phyloP scores from a whole-genome alignment of 1,139 yeast genomes.

The Candida freyschussii region DNA sequence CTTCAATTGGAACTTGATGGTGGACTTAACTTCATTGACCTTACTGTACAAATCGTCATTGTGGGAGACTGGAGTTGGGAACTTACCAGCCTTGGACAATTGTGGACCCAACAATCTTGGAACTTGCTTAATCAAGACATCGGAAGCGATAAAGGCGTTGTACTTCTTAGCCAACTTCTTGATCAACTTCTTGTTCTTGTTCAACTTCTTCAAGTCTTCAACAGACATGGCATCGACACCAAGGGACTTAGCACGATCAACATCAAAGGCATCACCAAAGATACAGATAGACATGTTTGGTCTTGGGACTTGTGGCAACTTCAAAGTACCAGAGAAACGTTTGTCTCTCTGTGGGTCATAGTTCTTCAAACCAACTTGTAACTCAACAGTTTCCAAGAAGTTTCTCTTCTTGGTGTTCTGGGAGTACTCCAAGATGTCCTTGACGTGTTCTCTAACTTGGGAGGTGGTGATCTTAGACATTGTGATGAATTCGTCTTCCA shows the following conservation, averaged over 20 bases:
- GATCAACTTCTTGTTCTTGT: slow-evolving; percentile 99
- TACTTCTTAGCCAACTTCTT: slow-evolving; percentile 99
- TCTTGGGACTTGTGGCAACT: slow-evolving; percentile 99
- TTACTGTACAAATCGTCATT: slow-evolving; percentile 94
- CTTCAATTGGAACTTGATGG: slow-evolving; percentile 99
- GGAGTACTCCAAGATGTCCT: slow-evolving; percentile 87
- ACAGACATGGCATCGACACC: slow-evolving; percentile 99
- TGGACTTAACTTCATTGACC: slow-evolving; percentile 97
- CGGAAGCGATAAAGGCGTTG: slow-evolving; percentile 99
- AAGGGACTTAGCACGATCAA: slow-evolving; percentile 99
- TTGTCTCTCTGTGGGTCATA: slow-evolving; percentile 99
- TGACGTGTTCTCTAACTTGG: slow-evolving; percentile 96
- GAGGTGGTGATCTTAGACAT: slow-evolving; percentile 94
- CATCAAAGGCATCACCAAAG: slow-evolving; percentile 99
- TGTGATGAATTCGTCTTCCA: slow-evolving; percentile 64
- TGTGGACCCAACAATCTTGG: slow-evolving; percentile 99
- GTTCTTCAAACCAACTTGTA: slow-evolving; percentile 99
- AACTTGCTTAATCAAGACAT: slow-evolving; percentile 98
- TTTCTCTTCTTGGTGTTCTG: slow-evolving; percentile 98
- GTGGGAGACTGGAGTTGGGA: slow-evolving; percentile 99
- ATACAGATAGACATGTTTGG: slow-evolving; percentile 99
- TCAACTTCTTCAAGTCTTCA: slow-evolving; percentile 99
- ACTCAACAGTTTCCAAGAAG: slow-evolving; percentile 99
- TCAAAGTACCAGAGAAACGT: slow-evolving; percentile 99
- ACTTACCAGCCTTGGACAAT: slow-evolving; percentile 99